Conservation (phyloP, 805 yeast genomes). For the Candida schatavii region DNA sequence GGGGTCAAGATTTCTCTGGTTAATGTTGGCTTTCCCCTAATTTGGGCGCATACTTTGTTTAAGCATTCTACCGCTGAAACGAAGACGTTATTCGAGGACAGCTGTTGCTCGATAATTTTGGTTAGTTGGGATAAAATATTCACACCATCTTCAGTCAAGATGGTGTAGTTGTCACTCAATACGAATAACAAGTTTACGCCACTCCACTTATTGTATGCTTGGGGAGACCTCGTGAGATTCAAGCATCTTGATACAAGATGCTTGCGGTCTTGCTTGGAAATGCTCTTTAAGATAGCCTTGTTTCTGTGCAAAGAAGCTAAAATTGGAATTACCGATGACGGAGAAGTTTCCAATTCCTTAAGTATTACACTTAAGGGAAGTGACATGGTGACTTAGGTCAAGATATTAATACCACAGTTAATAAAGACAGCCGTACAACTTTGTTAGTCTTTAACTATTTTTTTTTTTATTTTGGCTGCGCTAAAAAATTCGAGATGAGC, state of each 20-base stretch:
- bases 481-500: neutral
- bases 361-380: slow-evolving; percentile 22
- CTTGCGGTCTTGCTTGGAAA: slow-evolving; percentile 48
- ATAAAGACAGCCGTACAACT: neutral
- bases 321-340: slow-evolving; percentile 30
- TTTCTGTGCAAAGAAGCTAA: slow-evolving; percentile 27
- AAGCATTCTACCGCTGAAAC: slow-evolving; percentile 37
- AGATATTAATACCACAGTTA: no score
- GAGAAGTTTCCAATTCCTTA: slow-evolving; percentile 24
- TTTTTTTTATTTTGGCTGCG: neutral
- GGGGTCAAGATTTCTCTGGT: slow-evolving; percentile 85
- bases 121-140: slow-evolving; percentile 38
- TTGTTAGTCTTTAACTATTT: neutral
- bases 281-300: slow-evolving; percentile 31
- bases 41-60: slow-evolving; percentile 41
- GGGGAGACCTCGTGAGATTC: slow-evolving; percentile 25
- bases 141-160: slow-evolving; percentile 41
- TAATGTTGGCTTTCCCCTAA: slow-evolving; percentile 78
- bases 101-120: slow-evolving; percentile 38
- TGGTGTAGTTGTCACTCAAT: slow-evolving; percentile 32
- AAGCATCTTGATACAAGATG: slow-evolving; percentile 46
- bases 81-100: slow-evolving; percentile 21
- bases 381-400: slow-evolving; percentile 12
- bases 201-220: slow-evolving; percentile 51
- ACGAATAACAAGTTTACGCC: slow-evolving; percentile 54